Conservation (phyloP, 2,329 filamentous ascomycete genomes). For the Elsinoe necatrix region DNA sequence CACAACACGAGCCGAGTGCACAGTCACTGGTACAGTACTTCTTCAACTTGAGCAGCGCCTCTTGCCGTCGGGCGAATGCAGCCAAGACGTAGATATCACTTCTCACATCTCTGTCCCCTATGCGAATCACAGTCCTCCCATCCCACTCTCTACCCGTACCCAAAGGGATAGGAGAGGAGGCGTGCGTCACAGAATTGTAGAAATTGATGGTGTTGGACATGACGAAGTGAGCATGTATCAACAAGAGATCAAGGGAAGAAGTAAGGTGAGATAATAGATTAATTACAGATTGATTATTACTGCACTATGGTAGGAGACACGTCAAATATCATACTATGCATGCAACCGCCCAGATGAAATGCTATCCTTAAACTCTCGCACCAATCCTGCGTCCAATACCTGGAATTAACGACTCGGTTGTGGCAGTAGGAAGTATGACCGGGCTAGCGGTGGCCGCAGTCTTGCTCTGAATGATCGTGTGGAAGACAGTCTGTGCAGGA, state of each 20-base stretch:
- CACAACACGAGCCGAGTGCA: neutral
- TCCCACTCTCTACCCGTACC: too few relatives aligned
- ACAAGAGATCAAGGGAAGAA: neutral
- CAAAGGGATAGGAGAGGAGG: neutral
- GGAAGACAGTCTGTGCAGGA: conserved; percentile 11
- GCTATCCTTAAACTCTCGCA: neutral
- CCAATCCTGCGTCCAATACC: neutral
- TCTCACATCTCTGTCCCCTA: too few relatives aligned
- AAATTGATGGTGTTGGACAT: neutral
- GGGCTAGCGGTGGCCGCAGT: neutral
- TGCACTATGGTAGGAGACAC: neutral
- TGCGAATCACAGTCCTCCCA: too few relatives aligned
- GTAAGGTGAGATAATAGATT: neutral
- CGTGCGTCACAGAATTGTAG: neutral
- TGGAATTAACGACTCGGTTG: neutral
- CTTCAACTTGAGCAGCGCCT: neutral
- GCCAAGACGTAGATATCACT: too few relatives aligned
- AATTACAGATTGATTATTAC: conserved; percentile 1
- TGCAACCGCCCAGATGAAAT: neutral
- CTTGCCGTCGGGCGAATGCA: too few relatives aligned
- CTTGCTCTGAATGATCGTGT: conserved; percentile 4
- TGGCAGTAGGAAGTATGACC: neutral
- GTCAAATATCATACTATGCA: neutral
- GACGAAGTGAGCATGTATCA: neutral
- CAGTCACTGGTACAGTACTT: neutral